Conservation (phyloP, 257 asterid genomes). For the Cordia subcordata region DNA sequence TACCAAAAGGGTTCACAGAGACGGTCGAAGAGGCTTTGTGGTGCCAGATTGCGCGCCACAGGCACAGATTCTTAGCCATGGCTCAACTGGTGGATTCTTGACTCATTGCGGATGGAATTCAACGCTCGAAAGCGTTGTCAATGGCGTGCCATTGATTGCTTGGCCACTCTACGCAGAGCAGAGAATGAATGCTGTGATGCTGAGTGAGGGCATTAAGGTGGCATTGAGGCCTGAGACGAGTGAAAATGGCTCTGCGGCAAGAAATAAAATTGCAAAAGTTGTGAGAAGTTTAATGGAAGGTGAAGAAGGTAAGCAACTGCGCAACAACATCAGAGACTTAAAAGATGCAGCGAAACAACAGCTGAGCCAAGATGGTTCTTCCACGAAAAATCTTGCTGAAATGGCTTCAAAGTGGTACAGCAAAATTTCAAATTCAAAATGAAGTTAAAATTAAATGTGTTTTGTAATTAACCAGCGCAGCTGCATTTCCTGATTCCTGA, state of each 20-base stretch:
- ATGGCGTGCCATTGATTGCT: slow-evolving; percentile 40
- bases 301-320: slow-evolving; percentile 22
- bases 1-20: slow-evolving; percentile 45
- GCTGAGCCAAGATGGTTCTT: slow-evolving; percentile 12
- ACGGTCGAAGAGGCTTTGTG: slow-evolving; percentile 40
- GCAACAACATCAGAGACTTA: slow-evolving; percentile 10
- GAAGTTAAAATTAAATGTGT: too few species aligned
- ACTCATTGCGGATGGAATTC: slow-evolving; percentile 62
- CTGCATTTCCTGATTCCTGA: too few species aligned
- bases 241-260: slow-evolving; percentile 14
- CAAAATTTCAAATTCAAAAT: too few species aligned
- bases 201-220: slow-evolving; percentile 20
- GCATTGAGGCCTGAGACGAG: slow-evolving; percentile 17
- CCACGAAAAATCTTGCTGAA: slow-evolving; percentile 7
- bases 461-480: too few species aligned
- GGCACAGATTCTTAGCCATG: slow-evolving; percentile 35
- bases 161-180: slow-evolving; percentile 54
- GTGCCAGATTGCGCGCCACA: slow-evolving; percentile 59
- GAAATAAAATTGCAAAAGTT: slow-evolving; percentile 12
- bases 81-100: slow-evolving; percentile 35
- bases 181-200: slow-evolving; percentile 32
- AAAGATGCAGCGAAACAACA: slow-evolving; percentile 17
- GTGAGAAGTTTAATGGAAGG: slow-evolving; percentile 18
- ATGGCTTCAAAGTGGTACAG: slow-evolving; percentile 8
- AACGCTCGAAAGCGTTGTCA: slow-evolving; percentile 31